Percentiles rank a stretch among this genome's conserved stretches.
Evolutionary conservation across 2,329 filamentous ascomycete genomes (phyloP).

Genomic region (Aspergillus sp.): DNA sequence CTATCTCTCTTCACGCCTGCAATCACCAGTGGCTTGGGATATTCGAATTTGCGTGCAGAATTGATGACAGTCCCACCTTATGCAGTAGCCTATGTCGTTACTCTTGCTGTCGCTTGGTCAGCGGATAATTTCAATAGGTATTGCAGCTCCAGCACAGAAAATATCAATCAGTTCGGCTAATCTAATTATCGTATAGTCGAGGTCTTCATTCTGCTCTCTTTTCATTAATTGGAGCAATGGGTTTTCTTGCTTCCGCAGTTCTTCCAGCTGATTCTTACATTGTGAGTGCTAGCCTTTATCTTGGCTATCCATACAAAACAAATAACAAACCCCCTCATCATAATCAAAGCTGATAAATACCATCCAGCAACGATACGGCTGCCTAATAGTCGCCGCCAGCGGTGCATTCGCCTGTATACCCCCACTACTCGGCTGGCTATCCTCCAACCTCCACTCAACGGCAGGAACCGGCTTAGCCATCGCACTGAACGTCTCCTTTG

Average conservation of each 20-base stretch:
- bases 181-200: constrained; percentile 37
- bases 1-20: constrained; percentile 60
- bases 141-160: background rate
- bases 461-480: constrained; percentile 64
- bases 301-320: background rate
- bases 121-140: constrained; percentile 50
- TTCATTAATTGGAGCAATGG: constrained; percentile 48
- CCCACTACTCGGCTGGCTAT: constrained; percentile 66
- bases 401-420: constrained; percentile 67
- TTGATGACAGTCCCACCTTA: constrained; percentile 65
- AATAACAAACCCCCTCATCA: background rate
- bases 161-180: background rate
- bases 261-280: constrained; percentile 57
- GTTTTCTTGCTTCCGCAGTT: constrained; percentile 60
- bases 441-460: constrained; percentile 62
- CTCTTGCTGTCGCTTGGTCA: constrained; percentile 51
- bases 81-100: constrained; percentile 54
- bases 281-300: constrained; percentile 11
- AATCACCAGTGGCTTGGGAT: constrained; percentile 56
- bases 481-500: constrained; percentile 64
- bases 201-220: constrained; percentile 48
- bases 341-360: background rate
- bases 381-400: constrained; percentile 62
- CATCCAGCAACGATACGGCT: constrained; percentile 56
- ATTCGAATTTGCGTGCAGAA: constrained; percentile 56